A percentile compares a stretch with the other conserved stretches of the same genome.
Evolutionary conservation across 441 rosid species (phyloP).

Genomic region (Populus hybrid): DNA sequence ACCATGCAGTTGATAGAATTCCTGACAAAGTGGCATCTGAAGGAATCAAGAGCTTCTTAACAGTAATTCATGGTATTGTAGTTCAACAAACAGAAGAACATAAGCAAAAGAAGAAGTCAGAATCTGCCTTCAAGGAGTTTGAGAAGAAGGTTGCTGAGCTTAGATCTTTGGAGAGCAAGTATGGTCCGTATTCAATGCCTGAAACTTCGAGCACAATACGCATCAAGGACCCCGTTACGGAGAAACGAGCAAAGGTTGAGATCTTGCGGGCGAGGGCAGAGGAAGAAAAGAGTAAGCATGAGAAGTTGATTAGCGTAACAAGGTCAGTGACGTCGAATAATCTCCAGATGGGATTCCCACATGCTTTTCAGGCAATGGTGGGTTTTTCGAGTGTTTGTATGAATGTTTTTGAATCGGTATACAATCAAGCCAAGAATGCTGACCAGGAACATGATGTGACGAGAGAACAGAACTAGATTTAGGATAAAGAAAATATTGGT

Average conservation of each 20-base stretch:
- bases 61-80: conserved; percentile 74
- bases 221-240: conserved; percentile 46
- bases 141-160: conserved; percentile 55
- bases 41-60: conserved; percentile 80
- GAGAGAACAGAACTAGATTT: conserved; percentile 21
- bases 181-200: conserved; percentile 56
- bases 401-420: conserved; percentile 78
- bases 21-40: conserved; percentile 95
- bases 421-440: conserved; percentile 56
- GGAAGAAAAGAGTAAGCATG: conserved; percentile 78
- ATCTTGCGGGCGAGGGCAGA: conserved; percentile 59
- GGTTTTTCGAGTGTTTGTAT: conserved; percentile 92
- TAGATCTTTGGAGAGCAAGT: conserved; percentile 68
- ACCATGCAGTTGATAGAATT: conserved; percentile 68
- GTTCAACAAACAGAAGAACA: conserved; percentile 78
- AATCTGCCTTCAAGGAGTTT: conserved; percentile 45
- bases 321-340: conserved; percentile 79
- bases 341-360: conserved; percentile 91
- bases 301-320: conserved; percentile 62
- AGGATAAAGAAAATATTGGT: neutral
- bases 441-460: conserved; percentile 49
- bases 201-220: conserved; percentile 31
- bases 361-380: conserved; percentile 81
- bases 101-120: conserved; percentile 74
- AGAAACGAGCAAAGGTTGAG: conserved; percentile 70